These are phyloP conservation scores for Corymbia citriodora DNA, from an alignment of 441 rosid genomes.

Conservation along the genomic window DNA sequence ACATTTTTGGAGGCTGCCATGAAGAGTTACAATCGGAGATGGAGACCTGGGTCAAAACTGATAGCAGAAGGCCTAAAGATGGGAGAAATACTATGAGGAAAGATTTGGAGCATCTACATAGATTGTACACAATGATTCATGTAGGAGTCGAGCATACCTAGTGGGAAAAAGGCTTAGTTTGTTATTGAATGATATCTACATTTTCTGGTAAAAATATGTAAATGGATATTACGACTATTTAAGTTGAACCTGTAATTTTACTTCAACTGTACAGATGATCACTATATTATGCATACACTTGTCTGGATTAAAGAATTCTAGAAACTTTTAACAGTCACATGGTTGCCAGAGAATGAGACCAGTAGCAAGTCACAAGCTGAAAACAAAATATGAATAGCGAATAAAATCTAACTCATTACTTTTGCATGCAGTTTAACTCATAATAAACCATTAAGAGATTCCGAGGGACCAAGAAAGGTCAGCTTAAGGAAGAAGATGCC, in stretches of 20 bases:
- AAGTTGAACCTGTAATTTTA: background rate
- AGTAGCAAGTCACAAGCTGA: background rate
- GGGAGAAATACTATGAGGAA: background rate
- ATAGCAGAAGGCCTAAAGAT: background rate
- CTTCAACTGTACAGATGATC: background rate
- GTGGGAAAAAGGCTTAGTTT: background rate
- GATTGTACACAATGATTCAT: background rate
- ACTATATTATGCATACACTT: background rate
- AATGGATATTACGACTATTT: background rate
- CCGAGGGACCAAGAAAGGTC: background rate
- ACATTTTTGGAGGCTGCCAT: background rate
- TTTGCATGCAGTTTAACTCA: background rate
- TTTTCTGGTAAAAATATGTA: background rate
- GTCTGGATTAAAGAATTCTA: background rate
- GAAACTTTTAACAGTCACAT: background rate
- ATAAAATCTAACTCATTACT: background rate
- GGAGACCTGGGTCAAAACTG: background rate
- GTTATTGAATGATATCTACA: background rate
- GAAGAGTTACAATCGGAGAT: background rate
- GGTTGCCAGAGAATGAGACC: background rate
- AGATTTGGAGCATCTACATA: background rate
- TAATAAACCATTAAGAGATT: background rate
- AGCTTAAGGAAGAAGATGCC: conserved; percentile 15
- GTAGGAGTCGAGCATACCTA: background rate
- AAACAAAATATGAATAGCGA: background rate